A percentile compares a stretch with the other conserved stretches of the same genome.
Evolutionary conservation across 2,329 filamentous ascomycete species (phyloP).

Genomic region (Penicillium thymicola): DNA sequence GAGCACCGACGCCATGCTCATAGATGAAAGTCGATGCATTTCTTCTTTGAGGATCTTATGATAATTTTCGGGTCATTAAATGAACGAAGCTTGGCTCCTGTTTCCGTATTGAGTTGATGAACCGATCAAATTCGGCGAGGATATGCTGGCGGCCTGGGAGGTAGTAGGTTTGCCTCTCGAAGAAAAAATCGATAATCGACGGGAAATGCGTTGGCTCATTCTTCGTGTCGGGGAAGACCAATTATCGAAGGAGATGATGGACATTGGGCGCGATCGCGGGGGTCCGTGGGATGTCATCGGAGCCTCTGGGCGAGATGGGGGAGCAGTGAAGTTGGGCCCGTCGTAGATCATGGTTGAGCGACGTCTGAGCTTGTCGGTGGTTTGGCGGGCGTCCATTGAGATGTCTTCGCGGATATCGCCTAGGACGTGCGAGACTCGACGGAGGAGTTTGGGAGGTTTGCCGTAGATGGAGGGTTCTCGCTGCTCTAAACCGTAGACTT

Average conservation of each 20-base stretch:
- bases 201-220: constrained; percentile 27
- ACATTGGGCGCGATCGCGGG: constrained; percentile 25
- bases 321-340: not conserved
- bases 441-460: constrained; percentile 26
- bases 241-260: constrained; percentile 25
- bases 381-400: constrained; percentile 17
- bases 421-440: constrained; percentile 35
- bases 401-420: constrained; percentile 37
- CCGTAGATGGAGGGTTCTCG: constrained; percentile 33
- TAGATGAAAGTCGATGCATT: not conserved
- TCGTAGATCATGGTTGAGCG: constrained; percentile 26
- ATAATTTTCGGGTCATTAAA: constrained; percentile 5
- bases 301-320: constrained; percentile 14
- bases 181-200: constrained; percentile 25
- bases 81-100: constrained; percentile 13
- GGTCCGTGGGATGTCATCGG: constrained; percentile 14
- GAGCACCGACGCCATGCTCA: not conserved
- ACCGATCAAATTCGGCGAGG: constrained; percentile 34
- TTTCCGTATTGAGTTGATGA: constrained; percentile 28
- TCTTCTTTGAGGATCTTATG: not conserved
- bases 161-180: constrained; percentile 13
- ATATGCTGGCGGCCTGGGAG: constrained; percentile 25
- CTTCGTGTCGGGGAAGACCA: constrained; percentile 19
- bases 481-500: constrained; percentile 35
- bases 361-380: constrained; percentile 28